Evolutionary conservation across 768 basidiomycete species (phyloP), one percentile per base, ranked within the genome.

Genomic region (Collybiopsis luxurians): DNA sequence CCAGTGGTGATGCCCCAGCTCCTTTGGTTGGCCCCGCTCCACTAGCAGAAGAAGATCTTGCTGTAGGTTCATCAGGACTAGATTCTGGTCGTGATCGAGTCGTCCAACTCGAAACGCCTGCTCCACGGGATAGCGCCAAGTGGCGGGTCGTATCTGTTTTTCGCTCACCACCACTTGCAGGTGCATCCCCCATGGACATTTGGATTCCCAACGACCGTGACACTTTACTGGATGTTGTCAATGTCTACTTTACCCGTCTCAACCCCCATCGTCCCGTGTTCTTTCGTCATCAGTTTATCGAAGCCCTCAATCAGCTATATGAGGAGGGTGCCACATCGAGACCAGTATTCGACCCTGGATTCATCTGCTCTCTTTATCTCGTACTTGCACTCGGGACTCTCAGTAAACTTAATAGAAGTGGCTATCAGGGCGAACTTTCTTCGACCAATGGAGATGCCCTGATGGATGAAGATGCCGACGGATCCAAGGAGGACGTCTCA

Each of bases 221-320:
- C 7, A 84, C 86, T 75, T 82, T 85, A 13, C 70, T 76, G 43
- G 71, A 73, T 49, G 82, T 92, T 60, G 76, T 88, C 56, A 79
- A 87, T 12, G 79, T 83, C 49, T 94, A 92, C 68, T 94, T 94
- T 69, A 66, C 72, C 2, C 84, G 84, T 49, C 89, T 94, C 68
- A 92, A 93, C 60, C 67, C 81, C 61, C 90, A 93, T 66, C 83
- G 92, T 1, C 92, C 91, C 0, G 87, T 92, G 50, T 90, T 86
- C 66, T 69, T 79, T 27, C 85, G 84, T 45, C 73, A 77, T 53
- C 85, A 87, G 38, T 92, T 93, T 67, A 81, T 89, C 61, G 77
- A 74, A 63, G 76, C 78, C 13, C 71, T 93, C 53, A 74, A 81
- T 43, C 78, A 82, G 24, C 76, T 91, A n/a, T 94, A 93, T 64